Base-by-base conservation (phyloP, 805 yeast species). In the Schizosaccharomyces octosporus region DNA sequence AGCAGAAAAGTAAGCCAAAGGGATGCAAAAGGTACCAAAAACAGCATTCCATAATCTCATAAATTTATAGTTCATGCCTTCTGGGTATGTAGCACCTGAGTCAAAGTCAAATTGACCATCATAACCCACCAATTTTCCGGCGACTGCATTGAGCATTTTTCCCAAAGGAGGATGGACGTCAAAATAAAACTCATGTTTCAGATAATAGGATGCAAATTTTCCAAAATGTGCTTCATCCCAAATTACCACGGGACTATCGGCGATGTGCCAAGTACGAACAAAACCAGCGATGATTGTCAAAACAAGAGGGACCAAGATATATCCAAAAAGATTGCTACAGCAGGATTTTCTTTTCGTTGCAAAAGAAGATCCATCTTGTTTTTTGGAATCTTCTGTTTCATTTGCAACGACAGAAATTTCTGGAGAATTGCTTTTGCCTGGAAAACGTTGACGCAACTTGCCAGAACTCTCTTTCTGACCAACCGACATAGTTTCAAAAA, bases 221-320 rank as follows among this genome's bases (percentile, higher is more conserved):
- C 97, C 98, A 72, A 90, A 90, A 74, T 89, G 96, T 51, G 96
- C 97, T 71, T 88, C 97, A 73, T 88, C 97, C 97, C 97, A 89
- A 59, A 87, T 87, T 42, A 89, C 95, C 62, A 75, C 72, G 62
- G 79, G 75, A 65, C 85, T 82, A 61, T 76, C 74, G 59, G 87
- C 87, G 67, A 88, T 85, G 64, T 78, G 77, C 73, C 85, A 82
- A 71, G 86, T 64, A 21, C 74, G 69, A 31, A 72, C 67, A 61
- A 69, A 78, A 65, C 87, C 81, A 4, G 95, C 80, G 24, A 82
- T 66, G 4, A 77, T 66, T 0, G 94, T 85, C 66, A 88, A 79
- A 43, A 81, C 51, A 2, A 83, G 66, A 13, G 89, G 80, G 57
- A 81, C 83, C 59, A 77, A 24, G 3, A 24, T 2, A 19, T 61